A percentile compares a stretch with the other conserved stretches of the same genome.
Conservation (phyloP, 768 basidiomycete species). For the Panellus pusillus region DNA sequence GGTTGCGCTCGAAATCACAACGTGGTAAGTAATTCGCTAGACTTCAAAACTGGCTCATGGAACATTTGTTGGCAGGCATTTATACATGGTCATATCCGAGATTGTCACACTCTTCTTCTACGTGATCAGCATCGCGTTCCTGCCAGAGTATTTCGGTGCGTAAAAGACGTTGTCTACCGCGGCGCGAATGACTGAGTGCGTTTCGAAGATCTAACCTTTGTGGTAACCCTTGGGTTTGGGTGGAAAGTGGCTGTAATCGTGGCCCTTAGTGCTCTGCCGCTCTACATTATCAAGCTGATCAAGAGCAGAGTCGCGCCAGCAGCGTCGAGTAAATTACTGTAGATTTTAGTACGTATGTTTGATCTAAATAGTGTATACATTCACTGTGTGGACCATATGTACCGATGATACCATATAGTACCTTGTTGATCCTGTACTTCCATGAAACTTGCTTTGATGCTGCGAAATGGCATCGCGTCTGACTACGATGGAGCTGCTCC, state of each 20-base stretch:
- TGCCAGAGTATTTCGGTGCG: slow-evolving; percentile 97
- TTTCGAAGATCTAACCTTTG: slow-evolving; percentile 82
- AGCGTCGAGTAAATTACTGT: slow-evolving; percentile 87
- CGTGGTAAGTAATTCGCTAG: slow-evolving; percentile 59
- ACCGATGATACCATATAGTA: no score
- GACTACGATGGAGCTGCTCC: slow-evolving; percentile 65
- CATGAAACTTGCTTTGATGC: not conserved
- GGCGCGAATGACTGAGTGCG: slow-evolving; percentile 7
- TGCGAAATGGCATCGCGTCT: slow-evolving; percentile 93
- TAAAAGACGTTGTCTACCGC: slow-evolving; percentile 7
- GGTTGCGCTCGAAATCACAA: slow-evolving; percentile 97
- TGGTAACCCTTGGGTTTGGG: slow-evolving; percentile 81
- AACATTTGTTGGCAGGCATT: slow-evolving; percentile 58
- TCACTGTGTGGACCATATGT: no score
- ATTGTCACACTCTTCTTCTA: slow-evolving; percentile 88
- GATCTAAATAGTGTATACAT: not conserved
- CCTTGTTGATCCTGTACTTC: not conserved
- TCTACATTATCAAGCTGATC: slow-evolving; percentile 89
- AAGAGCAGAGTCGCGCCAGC: slow-evolving; percentile 87
- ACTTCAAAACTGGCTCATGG: not conserved
- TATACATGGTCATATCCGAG: slow-evolving; percentile 93
- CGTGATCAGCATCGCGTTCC: slow-evolving; percentile 85
- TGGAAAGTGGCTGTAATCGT: slow-evolving; percentile 98
- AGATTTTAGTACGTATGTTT: slow-evolving; percentile 21
- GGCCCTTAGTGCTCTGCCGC: slow-evolving; percentile 87